Base-by-base conservation (phyloP, 176 grass and related monocot species). In the Oryza australiensis region DNA sequence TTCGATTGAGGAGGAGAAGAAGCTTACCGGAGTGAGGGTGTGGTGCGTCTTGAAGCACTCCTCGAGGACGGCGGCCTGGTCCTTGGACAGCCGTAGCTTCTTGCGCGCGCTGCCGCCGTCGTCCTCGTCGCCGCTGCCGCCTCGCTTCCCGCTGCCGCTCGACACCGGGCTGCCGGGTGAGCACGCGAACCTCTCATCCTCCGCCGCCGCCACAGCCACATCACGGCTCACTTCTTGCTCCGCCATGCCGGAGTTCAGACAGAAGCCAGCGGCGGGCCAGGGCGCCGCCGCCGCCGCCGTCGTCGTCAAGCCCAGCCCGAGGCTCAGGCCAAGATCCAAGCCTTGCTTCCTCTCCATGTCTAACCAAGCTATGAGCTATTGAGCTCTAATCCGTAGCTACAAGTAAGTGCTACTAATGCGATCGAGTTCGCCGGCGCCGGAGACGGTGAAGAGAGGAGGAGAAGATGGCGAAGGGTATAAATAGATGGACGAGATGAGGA, bases 21-120 rank as follows among this genome's bases (percentile, higher is more conserved):
- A 1, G 20, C 88, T 86, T 90, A 90, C 88, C 26, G 96, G 96
- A 76, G 93, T 98, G 75, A 98, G 90, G 15, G 96, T 98, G 90
- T 83, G 93, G 93, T 98, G 93, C 65, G 88, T 86, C 85, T 92
- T 95, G 90, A 98, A 98, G 84, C 92, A 92, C 75, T 98, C 96
- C 87, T 98, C 96, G 23, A 98, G 88, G 4, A 98, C 80, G 63
- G 90, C 96, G 20, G 96, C 92, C 81, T 98, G 96, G 60, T 98
- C 93, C 80, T 95, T 98, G 18, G 96, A 91, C 0, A 98, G 87
- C 1, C 96, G 48, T 7, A 98, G 91, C 88, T 98, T 98, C 87
- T 98, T 98, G 32, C 96, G 91, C 0, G 90, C 92, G 9, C 85
- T 85, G 42, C 87, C 85, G 45, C 89, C 85, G 45, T 86, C 92